Base-by-base conservation (phyloP, 2,329 filamentous ascomycete species). In the Fusarium sp. region DNA sequence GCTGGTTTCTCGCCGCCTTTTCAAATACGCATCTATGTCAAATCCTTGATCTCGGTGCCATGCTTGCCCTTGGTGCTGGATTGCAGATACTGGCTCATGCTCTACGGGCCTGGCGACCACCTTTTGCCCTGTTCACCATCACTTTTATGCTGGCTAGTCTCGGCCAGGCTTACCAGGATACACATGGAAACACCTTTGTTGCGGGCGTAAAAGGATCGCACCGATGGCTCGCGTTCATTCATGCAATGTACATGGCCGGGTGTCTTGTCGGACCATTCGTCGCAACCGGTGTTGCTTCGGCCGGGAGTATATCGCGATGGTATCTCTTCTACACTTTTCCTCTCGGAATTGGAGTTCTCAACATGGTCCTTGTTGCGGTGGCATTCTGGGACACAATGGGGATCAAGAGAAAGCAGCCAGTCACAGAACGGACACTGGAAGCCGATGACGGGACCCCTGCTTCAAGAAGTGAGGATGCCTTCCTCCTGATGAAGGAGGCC, bases 111-210 rank as follows among this genome's bases (percentile, higher is more conserved):
- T 92, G 89, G 89, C 82, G 82, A 2, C 86, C 90, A 0, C 88
- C 89, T 0, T 91, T 92, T 58, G 83, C 84, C 0, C 81, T 92
- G 0, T 92, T 89, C 66, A 86, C 86, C 0, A 77, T 87, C 3
- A 89, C 88, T 0, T 93, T 92, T 77, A 89, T 88, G 79, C 70
- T 92, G 9, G 86, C 88, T 1, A 88, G 87, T 11, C 76, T 91
- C 0, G 91, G 91, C 0, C 90, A 92, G 78, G 91, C 88, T 0
- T 92, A 88, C 65, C 89, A 92, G 68, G 91, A 93, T 72, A 88
- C 90, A 0, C 89, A 92, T 24, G 87, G 88, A 1, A 92, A 93
- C 67, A 89, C 89, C 0, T 92, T 90, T 67, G 90, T 92, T 1
- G 85, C 87, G 0, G 83, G 85, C 0, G 79, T 87, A 1, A 84